These are phyloP conservation scores for Tribonema minus DNA, from an alignment of 108 stramenopile species.

Conservation along the genomic window DNA sequence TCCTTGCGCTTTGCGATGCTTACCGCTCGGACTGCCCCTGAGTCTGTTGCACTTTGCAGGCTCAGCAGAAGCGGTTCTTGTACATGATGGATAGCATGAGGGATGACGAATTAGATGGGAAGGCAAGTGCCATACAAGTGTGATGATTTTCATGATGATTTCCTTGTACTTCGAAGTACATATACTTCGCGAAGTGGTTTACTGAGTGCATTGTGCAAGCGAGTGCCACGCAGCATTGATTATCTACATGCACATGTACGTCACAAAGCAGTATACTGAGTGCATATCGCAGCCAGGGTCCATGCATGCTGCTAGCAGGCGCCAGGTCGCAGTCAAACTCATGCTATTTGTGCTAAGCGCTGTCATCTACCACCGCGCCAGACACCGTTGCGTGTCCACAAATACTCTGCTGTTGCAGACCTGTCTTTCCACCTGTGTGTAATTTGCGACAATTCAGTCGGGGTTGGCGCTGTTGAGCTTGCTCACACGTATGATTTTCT, in stretches of 20 bases:
- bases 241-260: not conserved
- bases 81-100: conserved; percentile 97
- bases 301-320: no score
- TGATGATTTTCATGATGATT: not conserved
- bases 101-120: conserved; percentile 86
- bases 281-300: no score
- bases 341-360: no score
- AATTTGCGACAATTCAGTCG: not conserved
- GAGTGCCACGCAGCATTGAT: not conserved
- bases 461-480: no score
- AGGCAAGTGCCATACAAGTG: conserved; percentile 39
- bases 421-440: not conserved
- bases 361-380: no score
- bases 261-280: no score
- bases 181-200: not conserved
- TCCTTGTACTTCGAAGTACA: not conserved
- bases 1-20: no score
- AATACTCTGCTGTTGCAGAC: not conserved
- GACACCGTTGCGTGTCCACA: no score
- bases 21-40: no score
- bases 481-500: not conserved
- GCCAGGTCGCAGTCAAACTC: no score
- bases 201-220: not conserved
- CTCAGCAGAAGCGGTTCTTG: conserved; percentile 74
- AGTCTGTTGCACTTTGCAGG: no score